Percentiles rank a stretch among this genome's conserved stretches.
Evolutionary conservation across 129 eudicot species (phyloP).

Genomic region (Artemisia annua): DNA sequence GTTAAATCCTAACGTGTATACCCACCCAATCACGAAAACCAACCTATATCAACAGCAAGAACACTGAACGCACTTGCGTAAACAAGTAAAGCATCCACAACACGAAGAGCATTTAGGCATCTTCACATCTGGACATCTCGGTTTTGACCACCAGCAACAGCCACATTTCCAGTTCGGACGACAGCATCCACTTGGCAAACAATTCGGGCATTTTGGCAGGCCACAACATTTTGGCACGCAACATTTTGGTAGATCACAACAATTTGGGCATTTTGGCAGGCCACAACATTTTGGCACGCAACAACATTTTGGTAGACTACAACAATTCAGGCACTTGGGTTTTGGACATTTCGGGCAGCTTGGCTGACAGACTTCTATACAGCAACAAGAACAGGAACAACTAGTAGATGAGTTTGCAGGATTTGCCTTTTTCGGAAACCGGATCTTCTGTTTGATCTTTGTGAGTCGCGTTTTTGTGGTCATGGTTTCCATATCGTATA

Average conservation of each 20-base stretch:
- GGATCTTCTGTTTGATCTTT: constrained; percentile 57
- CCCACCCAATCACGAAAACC: constrained; percentile 39
- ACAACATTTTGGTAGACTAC: constrained; percentile 27
- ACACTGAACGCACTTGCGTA: constrained; percentile 43
- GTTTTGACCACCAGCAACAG: constrained; percentile 28
- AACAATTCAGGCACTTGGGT: constrained; percentile 46
- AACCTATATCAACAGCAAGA: constrained; percentile 59
- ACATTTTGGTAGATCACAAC: constrained; percentile 16
- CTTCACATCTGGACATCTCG: constrained; percentile 44
- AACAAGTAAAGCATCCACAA: constrained; percentile 42
- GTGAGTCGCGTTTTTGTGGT: constrained; percentile 66
- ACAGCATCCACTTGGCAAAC: constrained; percentile 18
- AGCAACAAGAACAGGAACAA: constrained; percentile 37
- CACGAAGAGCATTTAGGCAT: constrained; percentile 51
- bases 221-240: constrained; percentile 35
- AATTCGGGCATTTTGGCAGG: constrained; percentile 25
- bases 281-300: constrained; percentile 36
- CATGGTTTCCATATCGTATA: constrained; percentile 84
- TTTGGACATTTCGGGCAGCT: constrained; percentile 45
- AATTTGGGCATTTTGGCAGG: constrained; percentile 25
- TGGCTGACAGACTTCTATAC: constrained; percentile 44
- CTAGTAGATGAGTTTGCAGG: constrained; percentile 20
- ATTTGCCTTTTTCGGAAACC: constrained; percentile 33
- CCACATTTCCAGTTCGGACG: constrained; percentile 28
- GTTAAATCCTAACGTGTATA: constrained; percentile 42